Evolutionary conservation across 129 eudicot species (phyloP).

Genomic region (Gnaphalium uliginosum): DNA sequence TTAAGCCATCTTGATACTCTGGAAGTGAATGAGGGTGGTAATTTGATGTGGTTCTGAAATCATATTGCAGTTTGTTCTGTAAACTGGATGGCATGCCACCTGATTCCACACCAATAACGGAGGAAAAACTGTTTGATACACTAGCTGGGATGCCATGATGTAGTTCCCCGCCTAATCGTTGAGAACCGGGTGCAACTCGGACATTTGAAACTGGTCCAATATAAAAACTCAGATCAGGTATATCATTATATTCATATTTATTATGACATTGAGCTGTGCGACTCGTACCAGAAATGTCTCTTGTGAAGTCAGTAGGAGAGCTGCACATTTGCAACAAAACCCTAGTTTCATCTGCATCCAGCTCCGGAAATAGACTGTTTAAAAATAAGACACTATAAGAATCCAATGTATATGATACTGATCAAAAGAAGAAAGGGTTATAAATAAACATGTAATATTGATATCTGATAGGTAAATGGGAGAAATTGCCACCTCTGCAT

Average conservation of each 20-base stretch:
- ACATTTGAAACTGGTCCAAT: slow-evolving; percentile 51
- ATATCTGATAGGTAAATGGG: background rate
- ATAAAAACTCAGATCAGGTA: background rate
- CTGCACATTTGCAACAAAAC: slow-evolving; percentile 57
- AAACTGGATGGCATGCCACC: slow-evolving; percentile 48
- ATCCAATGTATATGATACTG: slow-evolving; percentile 2
- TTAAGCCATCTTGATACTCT: slow-evolving; percentile 60
- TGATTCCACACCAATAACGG: slow-evolving; percentile 53
- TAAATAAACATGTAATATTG: background rate
- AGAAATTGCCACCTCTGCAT: background rate
- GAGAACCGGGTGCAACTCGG: slow-evolving; percentile 36
- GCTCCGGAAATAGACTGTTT: slow-evolving; percentile 53
- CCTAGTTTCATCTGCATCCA: slow-evolving; percentile 41
- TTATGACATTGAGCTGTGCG: background rate
- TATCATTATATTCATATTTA: slow-evolving; percentile 6
- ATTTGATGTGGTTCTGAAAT: slow-evolving; percentile 45
- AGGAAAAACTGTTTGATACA: slow-evolving; percentile 57
- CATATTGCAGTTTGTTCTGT: slow-evolving; percentile 53
- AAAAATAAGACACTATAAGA: slow-evolving; percentile 16
- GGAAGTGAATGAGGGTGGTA: slow-evolving; percentile 89
- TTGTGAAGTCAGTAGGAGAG: slow-evolving; percentile 42
- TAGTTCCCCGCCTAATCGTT: slow-evolving; percentile 39
- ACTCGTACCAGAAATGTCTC: slow-evolving; percentile 54
- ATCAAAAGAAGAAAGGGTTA: background rate
- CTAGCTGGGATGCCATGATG: slow-evolving; percentile 57